phyloP scores from a whole-genome alignment of 495 filamentous ascomycete genomes.

The Penicillium lividum region DNA sequence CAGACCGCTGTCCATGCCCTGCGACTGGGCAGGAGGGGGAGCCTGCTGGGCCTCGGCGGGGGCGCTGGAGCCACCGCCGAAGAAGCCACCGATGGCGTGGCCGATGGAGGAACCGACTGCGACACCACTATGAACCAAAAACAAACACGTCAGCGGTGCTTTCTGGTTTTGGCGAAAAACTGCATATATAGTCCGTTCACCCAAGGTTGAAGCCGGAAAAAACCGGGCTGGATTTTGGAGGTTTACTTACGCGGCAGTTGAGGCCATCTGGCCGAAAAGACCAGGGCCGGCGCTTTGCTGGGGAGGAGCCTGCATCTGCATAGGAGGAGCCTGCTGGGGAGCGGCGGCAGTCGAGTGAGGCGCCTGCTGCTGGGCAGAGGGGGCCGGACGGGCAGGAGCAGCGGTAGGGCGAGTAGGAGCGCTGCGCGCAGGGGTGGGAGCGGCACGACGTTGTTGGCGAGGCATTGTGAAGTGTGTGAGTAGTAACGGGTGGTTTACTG shows the following conservation, averaged over 20 bases:
- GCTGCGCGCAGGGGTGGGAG: conserved; percentile 54
- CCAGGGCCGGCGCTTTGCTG: conserved; percentile 65
- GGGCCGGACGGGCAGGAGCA: conserved; percentile 59
- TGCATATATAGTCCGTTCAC: conserved; percentile 13
- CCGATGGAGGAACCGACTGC: conserved; percentile 93
- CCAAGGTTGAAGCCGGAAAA: conserved; percentile 2
- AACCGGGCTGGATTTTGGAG: not conserved
- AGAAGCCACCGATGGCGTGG: conserved; percentile 86
- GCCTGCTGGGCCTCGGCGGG: conserved; percentile 57
- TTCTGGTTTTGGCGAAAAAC: not conserved
- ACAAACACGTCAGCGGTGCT: conserved; percentile 12
- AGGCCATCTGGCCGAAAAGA: conserved; percentile 83
- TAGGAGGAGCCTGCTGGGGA: conserved; percentile 47
- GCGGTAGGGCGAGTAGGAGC: conserved; percentile 68
- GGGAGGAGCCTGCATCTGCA: conserved; percentile 45
- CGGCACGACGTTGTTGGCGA: conserved; percentile 72
- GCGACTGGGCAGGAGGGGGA: conserved; percentile 36
- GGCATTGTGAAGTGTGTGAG: conserved; percentile 58
- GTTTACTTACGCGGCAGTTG: conserved; percentile 72
- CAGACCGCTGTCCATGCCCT: conserved; percentile 50
- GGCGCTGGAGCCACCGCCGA: conserved; percentile 65
- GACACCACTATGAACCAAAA: conserved; percentile 75
- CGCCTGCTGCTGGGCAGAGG: conserved; percentile 52
- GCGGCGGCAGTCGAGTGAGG: conserved; percentile 69
- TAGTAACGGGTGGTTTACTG: conserved; percentile 10